phyloP scores from a whole-genome alignment of 2,329 filamentous ascomycete genomes.

The Neopestalotiopsis rosae region DNA sequence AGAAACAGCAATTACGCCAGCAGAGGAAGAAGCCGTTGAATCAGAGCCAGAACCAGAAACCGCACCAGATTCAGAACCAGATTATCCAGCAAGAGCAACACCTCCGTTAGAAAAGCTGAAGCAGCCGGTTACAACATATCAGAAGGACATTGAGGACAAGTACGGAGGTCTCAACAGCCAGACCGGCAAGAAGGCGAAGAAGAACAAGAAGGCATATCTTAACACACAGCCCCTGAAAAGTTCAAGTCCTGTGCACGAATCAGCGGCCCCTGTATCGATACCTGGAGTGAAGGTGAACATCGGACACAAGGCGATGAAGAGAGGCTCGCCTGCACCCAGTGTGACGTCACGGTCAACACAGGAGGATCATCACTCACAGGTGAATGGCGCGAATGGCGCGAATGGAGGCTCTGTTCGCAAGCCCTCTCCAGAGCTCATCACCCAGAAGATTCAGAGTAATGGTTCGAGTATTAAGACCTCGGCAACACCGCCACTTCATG shows the following conservation, averaged over 20 bases:
- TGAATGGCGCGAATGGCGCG: constrained; percentile 1
- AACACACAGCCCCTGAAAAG: background rate
- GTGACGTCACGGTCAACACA: background rate
- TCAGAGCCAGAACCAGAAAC: background rate
- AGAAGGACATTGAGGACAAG: constrained; percentile 10
- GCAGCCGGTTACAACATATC: background rate
- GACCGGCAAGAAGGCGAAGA: constrained; percentile 13
- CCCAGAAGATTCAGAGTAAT: background rate
- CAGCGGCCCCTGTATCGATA: background rate
- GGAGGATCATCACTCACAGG: background rate
- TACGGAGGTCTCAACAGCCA: constrained; percentile 4
- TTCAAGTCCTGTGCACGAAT: background rate
- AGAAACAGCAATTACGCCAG: background rate
- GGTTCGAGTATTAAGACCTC: background rate
- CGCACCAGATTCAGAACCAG: background rate
- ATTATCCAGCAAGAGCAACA: background rate
- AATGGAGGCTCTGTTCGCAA: background rate
- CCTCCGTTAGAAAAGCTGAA: background rate
- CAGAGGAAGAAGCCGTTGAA: background rate
- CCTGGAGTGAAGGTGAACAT: constrained; percentile 7
- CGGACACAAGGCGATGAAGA: background rate
- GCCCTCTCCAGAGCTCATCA: background rate
- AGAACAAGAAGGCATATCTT: constrained; percentile 6
- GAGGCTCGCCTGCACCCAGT: background rate
- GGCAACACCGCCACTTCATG: background rate